Evolutionary conservation across 768 basidiomycete genomes (phyloP), one percentile per base, ranked within the genome.

Genomic region (Mycena epipterygia): DNA sequence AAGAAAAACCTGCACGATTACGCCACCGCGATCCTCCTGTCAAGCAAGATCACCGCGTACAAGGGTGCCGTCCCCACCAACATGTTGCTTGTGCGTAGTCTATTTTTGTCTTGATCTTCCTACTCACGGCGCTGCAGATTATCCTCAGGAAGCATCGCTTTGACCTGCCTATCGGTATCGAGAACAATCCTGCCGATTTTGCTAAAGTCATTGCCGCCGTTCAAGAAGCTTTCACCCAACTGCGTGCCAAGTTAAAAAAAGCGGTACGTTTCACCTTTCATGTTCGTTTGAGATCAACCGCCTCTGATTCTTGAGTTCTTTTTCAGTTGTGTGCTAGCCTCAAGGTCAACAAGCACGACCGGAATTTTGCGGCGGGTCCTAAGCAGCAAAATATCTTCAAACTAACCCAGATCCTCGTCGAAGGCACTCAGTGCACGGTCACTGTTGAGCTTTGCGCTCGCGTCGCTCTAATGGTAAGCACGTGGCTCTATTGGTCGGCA

Each of bases 391-490:
- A 57, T 29, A 76, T 75, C 29, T 76, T 65, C 49, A 62, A 69
- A 1, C 72, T 77, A n/a, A 71, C 76, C n/a, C 37, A 39, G 5
- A 29, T 35, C 30, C 25, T 76, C 25, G 69, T 76, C 33, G 61
- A 63, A 14, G 53, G 52, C 35, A 73, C 73, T 3, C 67, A 72
- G 46, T 74, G 72, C 42, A 19, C 48, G 5, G 68, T 73, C 23
- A 74, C 46, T 13, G 66, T 74, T 1, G 33, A 41, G 21, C 62
- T 77, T 23, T 72, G 70, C 25, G 62, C 73, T 12, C 62, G 70
- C 21, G 61, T 77, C 25, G 74, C 76, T 1, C 68, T 77, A 29
- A 42, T n/a, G n/a, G n/a, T n/a, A n/a, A n/a, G n/a, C n/a, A n/a
- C n/a, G n/a, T n/a, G n/a, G n/a, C n/a, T n/a, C n/a, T n/a, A n/a